Base-by-base conservation (phyloP, 352 stramenopile species). In the Phytophthora macrochlamydospora region DNA sequence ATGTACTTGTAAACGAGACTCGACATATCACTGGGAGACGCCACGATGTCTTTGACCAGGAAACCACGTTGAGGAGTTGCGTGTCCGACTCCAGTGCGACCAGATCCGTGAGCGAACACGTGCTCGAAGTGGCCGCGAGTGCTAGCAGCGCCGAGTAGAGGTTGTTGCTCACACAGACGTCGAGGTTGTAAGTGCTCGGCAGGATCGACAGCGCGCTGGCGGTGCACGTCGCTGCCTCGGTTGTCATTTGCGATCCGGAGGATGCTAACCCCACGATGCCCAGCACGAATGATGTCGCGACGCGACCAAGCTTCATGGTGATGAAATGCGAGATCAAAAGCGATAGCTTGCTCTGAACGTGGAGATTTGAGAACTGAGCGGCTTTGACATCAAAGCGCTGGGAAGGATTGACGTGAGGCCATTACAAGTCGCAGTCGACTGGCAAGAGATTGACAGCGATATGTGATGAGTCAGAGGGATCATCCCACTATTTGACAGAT, bases 161-260 rank as follows among this genome's bases (percentile, higher is more conserved):
- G 45, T 86, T 83, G 62, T 83, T 86, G 56, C 75, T 64, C 11
- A 83, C 45, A 43, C 78, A 86, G n/a, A 60, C 56, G 40, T 83
- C 68, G 40, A 85, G 59, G 1, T 73, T 74, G 44, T 78, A 78
- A 7, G 54, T 75, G 7, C 71, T 61, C 29, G 74, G 71, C 3
- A 85, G 57, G 28, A 69, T 62, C 32, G 73, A 69, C 7, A 79
- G 60, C 12, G 68, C 56, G 13, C 62, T 65, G 28, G 69, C 65
- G 9, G 60, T 67, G 51, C 65, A 77, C 7, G 56, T 71, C 7
- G 67, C 48, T 6, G 60, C 65, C 43, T 63, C 38, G 29, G 37
- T 31, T 65, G 64, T 62, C 50, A 51, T 38, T 4, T 7, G 14
- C 11, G 48, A 52, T 9, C 29, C 33, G 2, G 42, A 59, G 9